Evolutionary conservation across 768 basidiomycete genomes (phyloP).

Genomic region (Lactarius pseudohatsudake): DNA sequence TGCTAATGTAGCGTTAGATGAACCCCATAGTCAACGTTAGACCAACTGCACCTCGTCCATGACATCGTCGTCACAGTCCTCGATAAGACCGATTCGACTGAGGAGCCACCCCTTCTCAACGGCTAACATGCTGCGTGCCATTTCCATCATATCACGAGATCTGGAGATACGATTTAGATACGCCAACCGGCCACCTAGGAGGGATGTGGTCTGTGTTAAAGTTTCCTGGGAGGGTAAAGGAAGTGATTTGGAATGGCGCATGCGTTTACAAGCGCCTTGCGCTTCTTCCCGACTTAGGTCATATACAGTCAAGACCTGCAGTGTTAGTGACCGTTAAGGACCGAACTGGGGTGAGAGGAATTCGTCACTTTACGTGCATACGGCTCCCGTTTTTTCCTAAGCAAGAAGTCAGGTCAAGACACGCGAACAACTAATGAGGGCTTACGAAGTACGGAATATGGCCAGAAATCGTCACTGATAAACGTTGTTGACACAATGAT

Average conservation of each 20-base stretch:
- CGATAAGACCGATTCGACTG: constrained; percentile 77
- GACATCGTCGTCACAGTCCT: constrained; percentile 80
- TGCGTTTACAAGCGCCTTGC: constrained; percentile 51
- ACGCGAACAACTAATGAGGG: constrained; percentile 1
- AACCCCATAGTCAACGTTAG: neutral
- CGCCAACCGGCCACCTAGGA: constrained; percentile 79
- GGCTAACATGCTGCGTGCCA: constrained; percentile 64
- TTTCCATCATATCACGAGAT: constrained; percentile 56
- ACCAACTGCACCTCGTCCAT: constrained; percentile 73
- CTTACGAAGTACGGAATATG: constrained; percentile 65
- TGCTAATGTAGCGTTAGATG: constrained; percentile 42
- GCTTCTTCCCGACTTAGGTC: constrained; percentile 66
- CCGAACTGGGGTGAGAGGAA: constrained; percentile 1
- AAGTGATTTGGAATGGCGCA: constrained; percentile 47
- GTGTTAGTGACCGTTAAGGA: constrained; percentile 5
- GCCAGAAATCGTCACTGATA: constrained; percentile 81
- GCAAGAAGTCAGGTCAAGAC: constrained; percentile 24
- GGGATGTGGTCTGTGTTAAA: constrained; percentile 49
- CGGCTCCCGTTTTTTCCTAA: constrained; percentile 68
- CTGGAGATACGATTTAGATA: constrained; percentile 69
- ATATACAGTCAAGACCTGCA: constrained; percentile 65
- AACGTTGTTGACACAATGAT: neutral
- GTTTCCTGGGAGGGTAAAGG: constrained; percentile 38
- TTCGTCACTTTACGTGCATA: constrained; percentile 55
- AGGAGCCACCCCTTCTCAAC: constrained; percentile 80